A percentile compares a stretch with the other conserved stretches of the same genome.
Evolutionary conservation across 192 early-diverging fungal genomes (phyloP).

Genomic region (Spizellomyces sp.): DNA sequence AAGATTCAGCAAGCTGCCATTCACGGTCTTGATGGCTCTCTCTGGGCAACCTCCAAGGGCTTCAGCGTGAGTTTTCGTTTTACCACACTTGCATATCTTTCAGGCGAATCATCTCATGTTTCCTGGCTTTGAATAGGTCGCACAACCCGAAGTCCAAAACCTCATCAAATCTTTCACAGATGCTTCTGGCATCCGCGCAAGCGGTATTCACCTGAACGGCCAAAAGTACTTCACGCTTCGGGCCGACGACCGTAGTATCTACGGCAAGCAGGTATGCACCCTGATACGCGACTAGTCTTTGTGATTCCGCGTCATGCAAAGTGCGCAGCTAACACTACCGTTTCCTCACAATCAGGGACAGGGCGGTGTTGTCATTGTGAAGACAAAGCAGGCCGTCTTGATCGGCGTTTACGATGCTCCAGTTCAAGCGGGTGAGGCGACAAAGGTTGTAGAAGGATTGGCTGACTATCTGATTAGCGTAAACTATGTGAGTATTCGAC

Average conservation of each 20-base stretch:
- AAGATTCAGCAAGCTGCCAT: constrained; percentile 74
- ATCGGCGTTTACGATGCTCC: constrained; percentile 70
- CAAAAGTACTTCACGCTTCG: constrained; percentile 75
- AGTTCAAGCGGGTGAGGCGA: constrained; percentile 69
- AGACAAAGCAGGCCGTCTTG: constrained; percentile 80
- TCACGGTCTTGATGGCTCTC: constrained; percentile 75
- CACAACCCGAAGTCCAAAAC: constrained; percentile 54
- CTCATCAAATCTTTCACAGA: constrained; percentile 68
- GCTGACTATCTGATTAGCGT: constrained; percentile 77
- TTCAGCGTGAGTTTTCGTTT: constrained; percentile 63
- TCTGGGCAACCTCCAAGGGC: constrained; percentile 78
- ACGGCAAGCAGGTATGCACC: constrained; percentile 72
- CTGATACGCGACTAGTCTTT: not conserved
- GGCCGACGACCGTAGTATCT: constrained; percentile 68
- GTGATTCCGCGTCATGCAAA: not conserved
- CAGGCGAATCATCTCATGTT: not conserved
- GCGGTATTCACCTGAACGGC: constrained; percentile 68
- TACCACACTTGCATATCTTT: not conserved
- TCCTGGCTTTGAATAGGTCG: constrained; percentile 45
- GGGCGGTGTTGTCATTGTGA: constrained; percentile 71
- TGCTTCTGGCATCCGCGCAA: constrained; percentile 52
- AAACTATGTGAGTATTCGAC: constrained; percentile 52
- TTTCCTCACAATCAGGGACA: constrained; percentile 47
- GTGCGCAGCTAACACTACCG: not conserved
- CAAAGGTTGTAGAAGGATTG: constrained; percentile 70